Base-by-base conservation (phyloP, 805 yeast genomes). In the Jamesozyma hellenica region DNA sequence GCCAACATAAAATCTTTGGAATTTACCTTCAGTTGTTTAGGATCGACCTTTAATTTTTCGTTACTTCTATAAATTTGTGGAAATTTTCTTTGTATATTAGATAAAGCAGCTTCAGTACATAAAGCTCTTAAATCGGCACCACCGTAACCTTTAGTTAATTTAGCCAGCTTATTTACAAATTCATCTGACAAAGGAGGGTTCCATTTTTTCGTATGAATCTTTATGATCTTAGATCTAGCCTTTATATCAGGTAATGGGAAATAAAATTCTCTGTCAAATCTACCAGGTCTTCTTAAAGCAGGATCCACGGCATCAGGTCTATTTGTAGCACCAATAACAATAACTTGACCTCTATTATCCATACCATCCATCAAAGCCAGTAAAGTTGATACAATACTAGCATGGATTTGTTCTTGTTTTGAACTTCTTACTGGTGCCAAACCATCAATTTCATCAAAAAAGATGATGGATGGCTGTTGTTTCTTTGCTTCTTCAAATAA, bases 281-380 rank as follows among this genome's bases (percentile, higher is more conserved):
- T 72, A 1, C 98, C 98, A 0, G 98, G 98, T 52, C 98, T 74
- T 55, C 98, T 74, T 42, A 92, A 68, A 0, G 98, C 98, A 1
- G 98, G 96, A 61, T 92, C 98, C n/a, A 92, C 84, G 0, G 96
- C 83, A 63, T 92, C 97, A 0, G 98, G 98, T 55, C 98, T 70
- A 63, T 92, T 92, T 0, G 98, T 92, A 1, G 98, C 98, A 43
- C 98, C 98, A 50, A 92, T 88, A 2, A 92, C 96, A 47, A 92
- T 90, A 15, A 92, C 97, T 58, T 92, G 97, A 7, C 98, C 98
- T 58, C 97, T 76, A 50, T 87, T 87, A 58, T 90, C 97, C 97
- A 92, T 92, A 52, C 98, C 98, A 61, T 92, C 98, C 98, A 92
- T 92, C 38, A 92, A 66, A 0, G 98, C 97, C 47, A 92, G 72